phyloP scores from a whole-genome alignment of 2,329 filamentous ascomycete species.

The Nothophoma quercina region DNA sequence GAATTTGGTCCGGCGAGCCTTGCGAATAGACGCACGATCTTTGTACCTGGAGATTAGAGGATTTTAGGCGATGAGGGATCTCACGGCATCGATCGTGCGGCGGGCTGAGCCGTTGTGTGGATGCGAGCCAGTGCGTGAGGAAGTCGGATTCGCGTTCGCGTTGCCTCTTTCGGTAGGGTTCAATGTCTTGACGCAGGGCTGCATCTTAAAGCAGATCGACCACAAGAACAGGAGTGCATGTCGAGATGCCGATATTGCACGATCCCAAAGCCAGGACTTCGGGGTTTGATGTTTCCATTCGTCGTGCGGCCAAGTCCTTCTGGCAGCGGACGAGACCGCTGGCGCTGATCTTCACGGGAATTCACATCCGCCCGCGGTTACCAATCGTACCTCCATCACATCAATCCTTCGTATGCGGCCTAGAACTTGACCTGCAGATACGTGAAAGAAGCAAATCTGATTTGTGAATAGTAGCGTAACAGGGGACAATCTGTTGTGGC shows the following conservation, averaged over 20 bases:
- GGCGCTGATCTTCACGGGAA: slow-evolving; percentile 1
- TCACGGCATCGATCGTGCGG: slow-evolving; percentile 2
- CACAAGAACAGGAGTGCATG: not conserved
- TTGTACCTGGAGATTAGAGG: not conserved
- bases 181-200: not conserved
- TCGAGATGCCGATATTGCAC: not conserved
- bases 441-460: slow-evolving; percentile 1
- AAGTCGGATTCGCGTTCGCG: slow-evolving; percentile 8
- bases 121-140: slow-evolving; percentile 7
- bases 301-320: not conserved
- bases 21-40: slow-evolving; percentile 9
- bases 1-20: not conserved
- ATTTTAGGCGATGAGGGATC: slow-evolving; percentile 8
- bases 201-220: not conserved
- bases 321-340: not conserved
- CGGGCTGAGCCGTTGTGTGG: slow-evolving; percentile 7
- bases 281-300: not conserved
- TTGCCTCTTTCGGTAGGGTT: not conserved
- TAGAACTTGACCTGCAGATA: not conserved
- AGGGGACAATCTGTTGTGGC: slow-evolving; percentile 1
- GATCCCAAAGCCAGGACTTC: not conserved
- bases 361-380: slow-evolving; percentile 1
- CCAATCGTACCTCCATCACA: slow-evolving; percentile 2
- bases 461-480: slow-evolving; percentile 3
- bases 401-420: slow-evolving; percentile 3